Conservation (phyloP, 129 eudicot genomes). For the Deinandra increscens region DNA sequence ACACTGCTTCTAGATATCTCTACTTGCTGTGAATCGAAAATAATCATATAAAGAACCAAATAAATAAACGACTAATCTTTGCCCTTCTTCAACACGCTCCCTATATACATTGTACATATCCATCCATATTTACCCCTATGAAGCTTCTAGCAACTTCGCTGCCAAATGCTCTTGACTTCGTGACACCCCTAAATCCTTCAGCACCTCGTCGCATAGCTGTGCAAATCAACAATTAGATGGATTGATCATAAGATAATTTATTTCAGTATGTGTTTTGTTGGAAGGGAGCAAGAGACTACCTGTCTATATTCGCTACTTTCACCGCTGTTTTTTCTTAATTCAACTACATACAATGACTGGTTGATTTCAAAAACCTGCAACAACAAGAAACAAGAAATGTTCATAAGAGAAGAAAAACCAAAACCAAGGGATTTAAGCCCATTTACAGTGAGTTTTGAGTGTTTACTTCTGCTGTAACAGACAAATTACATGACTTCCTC, state of each 20-base stretch:
- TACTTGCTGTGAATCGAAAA: background rate
- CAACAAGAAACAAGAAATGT: background rate
- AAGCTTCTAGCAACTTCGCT: slow-evolving; percentile 40
- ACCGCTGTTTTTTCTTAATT: slow-evolving; percentile 71
- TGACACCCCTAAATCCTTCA: slow-evolving; percentile 68
- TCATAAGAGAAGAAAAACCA: slow-evolving; percentile 3
- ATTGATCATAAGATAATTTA: background rate
- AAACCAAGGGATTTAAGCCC: background rate
- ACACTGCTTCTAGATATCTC: background rate
- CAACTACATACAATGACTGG: slow-evolving; percentile 77
- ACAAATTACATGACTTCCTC: slow-evolving; percentile 54
- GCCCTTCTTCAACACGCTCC: background rate
- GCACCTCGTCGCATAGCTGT: slow-evolving; percentile 78
- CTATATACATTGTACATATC: background rate
- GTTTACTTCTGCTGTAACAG: slow-evolving; percentile 84
- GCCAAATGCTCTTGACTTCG: slow-evolving; percentile 57
- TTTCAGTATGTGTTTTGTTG: background rate
- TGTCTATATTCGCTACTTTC: slow-evolving; percentile 74
- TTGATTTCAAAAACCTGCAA: slow-evolving; percentile 88
- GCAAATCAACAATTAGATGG: background rate
- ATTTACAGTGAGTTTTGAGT: slow-evolving; percentile 16
- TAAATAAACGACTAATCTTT: slow-evolving; percentile 18
- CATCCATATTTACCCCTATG: background rate
- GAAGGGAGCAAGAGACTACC: slow-evolving; percentile 34
- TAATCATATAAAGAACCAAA: slow-evolving; percentile 17